Conservation (phyloP, 331 rosid species). For the Malus hybrid region DNA sequence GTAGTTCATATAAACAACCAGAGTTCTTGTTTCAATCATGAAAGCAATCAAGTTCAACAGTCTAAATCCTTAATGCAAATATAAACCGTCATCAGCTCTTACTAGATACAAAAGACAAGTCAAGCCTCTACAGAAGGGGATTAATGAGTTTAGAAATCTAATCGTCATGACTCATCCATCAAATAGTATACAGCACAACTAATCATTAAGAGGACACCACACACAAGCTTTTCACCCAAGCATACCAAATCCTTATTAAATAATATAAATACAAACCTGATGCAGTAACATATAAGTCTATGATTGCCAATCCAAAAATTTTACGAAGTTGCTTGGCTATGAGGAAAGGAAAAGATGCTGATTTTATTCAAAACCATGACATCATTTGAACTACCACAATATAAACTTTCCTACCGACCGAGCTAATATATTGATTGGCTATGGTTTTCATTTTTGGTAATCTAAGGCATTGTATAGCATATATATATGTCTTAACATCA, state of each 20-base stretch:
- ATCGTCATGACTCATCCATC: not conserved
- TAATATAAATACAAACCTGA: not conserved
- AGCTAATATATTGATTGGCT: not conserved
- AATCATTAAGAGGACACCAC: not conserved
- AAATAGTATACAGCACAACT: not conserved
- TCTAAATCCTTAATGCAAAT: not conserved
- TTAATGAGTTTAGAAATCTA: not conserved
- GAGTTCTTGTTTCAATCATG: not conserved
- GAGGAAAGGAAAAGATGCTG: not conserved
- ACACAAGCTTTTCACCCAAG: not conserved
- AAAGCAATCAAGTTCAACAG: not conserved
- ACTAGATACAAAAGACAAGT: not conserved
- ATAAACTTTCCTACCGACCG: too few relatives aligned
- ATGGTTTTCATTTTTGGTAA: not conserved
- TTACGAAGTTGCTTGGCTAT: not conserved
- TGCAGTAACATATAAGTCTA: not conserved
- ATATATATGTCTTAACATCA: not conserved
- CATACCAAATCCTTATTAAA: not conserved
- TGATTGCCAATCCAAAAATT: not conserved
- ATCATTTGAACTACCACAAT: not conserved
- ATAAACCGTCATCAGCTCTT: not conserved
- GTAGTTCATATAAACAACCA: not conserved
- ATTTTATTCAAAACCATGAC: not conserved
- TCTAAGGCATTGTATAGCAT: conserved; percentile 1
- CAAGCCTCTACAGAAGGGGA: not conserved